Evolutionary conservation across 805 yeast genomes (phyloP).

Genomic region (Kregervanrija fluxuum): DNA sequence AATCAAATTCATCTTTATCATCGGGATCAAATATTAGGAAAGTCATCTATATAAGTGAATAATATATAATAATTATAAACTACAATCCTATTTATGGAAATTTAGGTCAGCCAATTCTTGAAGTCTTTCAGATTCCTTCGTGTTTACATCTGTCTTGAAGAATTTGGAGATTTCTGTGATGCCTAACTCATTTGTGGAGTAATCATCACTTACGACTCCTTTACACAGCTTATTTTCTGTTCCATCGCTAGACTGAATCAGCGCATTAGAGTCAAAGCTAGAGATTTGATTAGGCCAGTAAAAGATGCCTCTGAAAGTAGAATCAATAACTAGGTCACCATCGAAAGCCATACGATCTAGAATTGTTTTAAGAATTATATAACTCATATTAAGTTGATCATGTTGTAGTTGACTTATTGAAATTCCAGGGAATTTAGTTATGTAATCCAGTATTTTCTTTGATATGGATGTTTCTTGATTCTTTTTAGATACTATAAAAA

Average conservation of each 20-base stretch:
- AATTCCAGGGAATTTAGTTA: constrained; percentile 18
- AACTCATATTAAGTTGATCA: constrained; percentile 21
- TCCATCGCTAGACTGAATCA: constrained; percentile 1
- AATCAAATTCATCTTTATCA: no score
- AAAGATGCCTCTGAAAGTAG: constrained; percentile 21
- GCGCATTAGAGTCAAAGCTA: not conserved
- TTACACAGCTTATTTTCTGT: constrained; percentile 2
- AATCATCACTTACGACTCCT: not conserved
- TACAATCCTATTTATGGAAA: no score
- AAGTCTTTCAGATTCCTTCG: not conserved
- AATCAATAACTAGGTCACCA: constrained; percentile 25
- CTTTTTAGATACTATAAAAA: constrained; percentile 21
- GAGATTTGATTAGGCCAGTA: constrained; percentile 25
- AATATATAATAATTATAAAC: no score
- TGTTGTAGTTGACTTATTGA: constrained; percentile 25
- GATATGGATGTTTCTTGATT: constrained; percentile 18
- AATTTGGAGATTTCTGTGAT: no score
- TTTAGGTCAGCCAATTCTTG: not conserved
- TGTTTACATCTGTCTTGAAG: not conserved
- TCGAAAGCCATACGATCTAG: constrained; percentile 16
- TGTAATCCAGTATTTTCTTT: constrained; percentile 13
- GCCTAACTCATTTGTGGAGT: not conserved
- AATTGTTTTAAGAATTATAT: constrained; percentile 23
- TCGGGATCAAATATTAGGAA: no score
- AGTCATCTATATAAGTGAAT: no score